Evolutionary conservation across 2,329 filamentous ascomycete genomes (phyloP), one percentile per base, ranked within the genome.

Genomic region (Cordyceps tenuipes): DNA sequence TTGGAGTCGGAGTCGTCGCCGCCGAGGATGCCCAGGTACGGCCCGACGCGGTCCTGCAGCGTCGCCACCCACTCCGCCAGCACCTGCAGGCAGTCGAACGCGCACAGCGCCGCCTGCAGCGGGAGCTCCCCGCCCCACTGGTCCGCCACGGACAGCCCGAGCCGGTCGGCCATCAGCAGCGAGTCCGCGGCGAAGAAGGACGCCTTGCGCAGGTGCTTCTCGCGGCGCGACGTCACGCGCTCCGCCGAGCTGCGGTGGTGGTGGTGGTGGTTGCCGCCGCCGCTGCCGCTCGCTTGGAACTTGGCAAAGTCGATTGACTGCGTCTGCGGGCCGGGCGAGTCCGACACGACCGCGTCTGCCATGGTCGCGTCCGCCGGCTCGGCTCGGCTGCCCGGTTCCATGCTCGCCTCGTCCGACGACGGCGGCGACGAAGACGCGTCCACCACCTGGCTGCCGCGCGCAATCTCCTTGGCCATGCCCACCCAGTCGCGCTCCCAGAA

Each of bases 401-500:
- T 79, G 0, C 71, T 71, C 0, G 84, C 82, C 1, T 49, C 39
- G 23, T 57, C 52, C 62, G 89, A 88, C 17, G 84, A 82, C 23
- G 23, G 4, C 23, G 23, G 4, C 23, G 23, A 23, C 23, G 23
- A 23, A 2, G 23, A 2, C 23, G 3, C 23, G 23, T 90, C 87
- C 23, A 88, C 79, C 15, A 91, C 83, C 64, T 95, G 91, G 43
- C 83, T 82, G 15, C 90, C 90, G 39, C 85, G 83, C 2, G 90
- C 89, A 26, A 97, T 78, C 72, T 97, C 93, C 60, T 94, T 87
- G 0, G 90, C 88, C 84, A 97, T 90, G 5, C 87, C 89, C 64
- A 96, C 90, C 80, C 91, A 97, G 70, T 99, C 91, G 12, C 91
- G 84, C 68, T 93, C 87, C 91, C 92, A 97, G 68, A 97, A 92